Conservation (phyloP, 768 basidiomycete genomes). For the Panaeolus cyanescens region DNA sequence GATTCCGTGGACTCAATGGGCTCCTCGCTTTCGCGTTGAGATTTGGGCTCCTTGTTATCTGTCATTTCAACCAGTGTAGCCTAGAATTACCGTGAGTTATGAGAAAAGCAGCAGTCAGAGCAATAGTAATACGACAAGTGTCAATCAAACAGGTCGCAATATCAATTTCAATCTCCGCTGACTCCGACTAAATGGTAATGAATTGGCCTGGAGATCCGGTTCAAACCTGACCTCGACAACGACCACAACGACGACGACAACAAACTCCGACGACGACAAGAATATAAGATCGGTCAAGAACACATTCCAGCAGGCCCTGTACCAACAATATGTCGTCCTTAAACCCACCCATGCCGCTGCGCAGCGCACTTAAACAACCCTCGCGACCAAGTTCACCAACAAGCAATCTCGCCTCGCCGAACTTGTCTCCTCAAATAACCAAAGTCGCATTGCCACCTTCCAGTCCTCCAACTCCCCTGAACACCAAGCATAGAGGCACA, state of each 20-base stretch:
- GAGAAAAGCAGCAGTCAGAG: neutral
- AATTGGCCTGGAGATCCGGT: neutral
- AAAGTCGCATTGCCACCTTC: constrained; percentile 15
- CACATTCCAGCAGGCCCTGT: neutral
- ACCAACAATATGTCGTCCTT: neutral
- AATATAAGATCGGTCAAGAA: neutral
- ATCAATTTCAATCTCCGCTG: constrained; percentile 4
- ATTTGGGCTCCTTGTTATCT: neutral
- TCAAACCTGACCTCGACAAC: neutral
- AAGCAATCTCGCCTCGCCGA: constrained; percentile 4
- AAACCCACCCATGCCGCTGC: constrained; percentile 12
- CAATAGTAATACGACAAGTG: neutral
- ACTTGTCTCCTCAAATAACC: constrained; percentile 13
- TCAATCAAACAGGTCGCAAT: neutral
- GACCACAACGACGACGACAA: neutral
- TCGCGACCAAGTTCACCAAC: constrained; percentile 25
- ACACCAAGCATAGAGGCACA: neutral
- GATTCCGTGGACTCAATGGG: neutral
- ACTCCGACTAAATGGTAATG: neutral
- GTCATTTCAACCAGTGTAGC: neutral
- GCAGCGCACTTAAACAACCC: constrained; percentile 27
- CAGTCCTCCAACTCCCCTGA: neutral
- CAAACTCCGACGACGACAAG: too few relatives aligned
- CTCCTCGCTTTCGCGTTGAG: neutral
- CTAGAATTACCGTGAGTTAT: neutral